Base-by-base conservation (phyloP, 2,329 filamentous ascomycete genomes). In the Ramularia endophylla region DNA sequence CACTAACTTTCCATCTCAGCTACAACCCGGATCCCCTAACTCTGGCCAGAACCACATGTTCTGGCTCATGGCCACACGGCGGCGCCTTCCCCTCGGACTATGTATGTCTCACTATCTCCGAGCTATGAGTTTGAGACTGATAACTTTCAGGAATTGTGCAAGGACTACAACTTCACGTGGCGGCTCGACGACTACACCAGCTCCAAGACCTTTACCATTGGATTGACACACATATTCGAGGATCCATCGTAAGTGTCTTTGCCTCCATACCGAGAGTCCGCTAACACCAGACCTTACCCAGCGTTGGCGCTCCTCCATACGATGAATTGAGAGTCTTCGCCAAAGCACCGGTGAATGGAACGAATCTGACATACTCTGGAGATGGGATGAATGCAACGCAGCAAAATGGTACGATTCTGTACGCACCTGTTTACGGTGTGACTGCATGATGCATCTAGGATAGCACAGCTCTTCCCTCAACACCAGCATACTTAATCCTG, bases 271-370 rank as follows among this genome's bases (percentile, higher is more conserved):
- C 9, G 5, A 6, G 8, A 36, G 8, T 11, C 25, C 30, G 25
- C 11, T 16, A 8, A 13, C 20, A 44, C 52, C 18, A 50, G 28
- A 22, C 16, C 13, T 27, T 28, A 11, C 12, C 30, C 36, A 61
- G 58, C 11, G 42, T 61, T 30, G 58, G 58, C 31, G n/a, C 47
- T 3, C 49, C 53, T n/a, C 56, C 56, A 8, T 56, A 57, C 35
- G 52, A 61, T 37, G 38, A 46, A 4, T 44, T 61, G 12, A 53
- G 48, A 11, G 53, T 46, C 34, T 61, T 57, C 46, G 55, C 38
- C 41, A 45, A 36, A 20, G 51, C 43, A 7, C 30, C 34, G n/a
- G 27, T 56, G 29, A 52, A 50, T 36, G 18, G n/a, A 2, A 34
- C 38, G 7, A 38, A 36, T 6, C 22, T 25, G 22, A 11, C 11